These are phyloP conservation scores for Aegilops bicornis DNA, from an alignment of 176 grass and related monocot species.

Conservation along the genomic window DNA sequence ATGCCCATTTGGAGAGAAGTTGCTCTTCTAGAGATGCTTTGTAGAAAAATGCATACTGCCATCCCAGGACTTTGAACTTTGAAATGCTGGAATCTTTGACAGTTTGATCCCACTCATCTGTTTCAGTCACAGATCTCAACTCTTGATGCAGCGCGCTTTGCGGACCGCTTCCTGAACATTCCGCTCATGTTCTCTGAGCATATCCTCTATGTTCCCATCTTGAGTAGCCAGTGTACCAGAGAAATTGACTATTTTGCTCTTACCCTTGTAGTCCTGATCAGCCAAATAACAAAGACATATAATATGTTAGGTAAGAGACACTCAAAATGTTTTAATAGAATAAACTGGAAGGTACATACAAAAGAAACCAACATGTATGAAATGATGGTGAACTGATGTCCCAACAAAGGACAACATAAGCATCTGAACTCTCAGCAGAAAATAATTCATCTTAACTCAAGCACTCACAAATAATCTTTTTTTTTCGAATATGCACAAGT, in stretches of 20 bases:
- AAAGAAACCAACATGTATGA: neutral
- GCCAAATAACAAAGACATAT: neutral
- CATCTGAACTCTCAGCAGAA: constrained; percentile 1
- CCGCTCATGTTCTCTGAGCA: constrained; percentile 75
- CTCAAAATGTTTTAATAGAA: neutral
- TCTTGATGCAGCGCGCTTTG: constrained; percentile 59
- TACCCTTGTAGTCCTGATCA: constrained; percentile 41
- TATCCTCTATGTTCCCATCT: constrained; percentile 61
- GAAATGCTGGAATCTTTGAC: neutral
- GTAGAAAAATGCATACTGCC: neutral
- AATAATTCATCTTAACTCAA: neutral
- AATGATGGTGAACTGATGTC: neutral
- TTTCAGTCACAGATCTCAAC: constrained; percentile 14
- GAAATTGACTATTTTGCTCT: constrained; percentile 50
- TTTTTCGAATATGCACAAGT: too few species aligned
- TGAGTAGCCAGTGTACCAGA: constrained; percentile 59
- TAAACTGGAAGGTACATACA: constrained; percentile 4
- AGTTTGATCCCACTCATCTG: neutral
- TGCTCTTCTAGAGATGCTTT: neutral
- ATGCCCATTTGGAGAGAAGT: neutral
- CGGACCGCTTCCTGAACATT: constrained; percentile 78
- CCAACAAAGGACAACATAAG: neutral
- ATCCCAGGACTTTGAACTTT: constrained; percentile 7
- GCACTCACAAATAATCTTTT: neutral
- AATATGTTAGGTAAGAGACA: neutral